These are phyloP conservation scores for Excoecaria cochinchinensis DNA, from an alignment of 345 rosid genomes.

Conservation along the genomic window DNA sequence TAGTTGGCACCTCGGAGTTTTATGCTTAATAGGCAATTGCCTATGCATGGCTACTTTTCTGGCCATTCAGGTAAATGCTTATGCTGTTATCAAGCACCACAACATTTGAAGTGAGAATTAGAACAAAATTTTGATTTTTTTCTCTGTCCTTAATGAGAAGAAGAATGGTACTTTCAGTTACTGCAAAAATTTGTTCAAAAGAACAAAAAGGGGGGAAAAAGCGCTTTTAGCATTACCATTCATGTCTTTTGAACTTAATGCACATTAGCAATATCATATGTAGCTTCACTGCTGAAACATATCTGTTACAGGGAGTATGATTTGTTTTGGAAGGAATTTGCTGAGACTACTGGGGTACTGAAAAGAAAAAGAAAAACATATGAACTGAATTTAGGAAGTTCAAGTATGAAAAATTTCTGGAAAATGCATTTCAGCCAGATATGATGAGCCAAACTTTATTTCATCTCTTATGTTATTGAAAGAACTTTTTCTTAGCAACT, in stretches of 20 bases:
- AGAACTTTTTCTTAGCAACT: neutral
- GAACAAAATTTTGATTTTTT: neutral
- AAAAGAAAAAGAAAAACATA: neutral
- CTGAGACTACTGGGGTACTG: neutral
- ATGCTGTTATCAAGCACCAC: neutral
- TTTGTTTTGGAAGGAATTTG: neutral
- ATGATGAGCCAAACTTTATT: neutral
- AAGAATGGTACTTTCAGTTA: neutral
- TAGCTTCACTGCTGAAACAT: neutral
- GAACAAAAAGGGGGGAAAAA: neutral
- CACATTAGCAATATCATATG: neutral
- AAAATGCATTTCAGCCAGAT: neutral
- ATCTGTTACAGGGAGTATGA: neutral
- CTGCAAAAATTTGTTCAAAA: neutral
- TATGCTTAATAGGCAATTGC: conserved; percentile 94
- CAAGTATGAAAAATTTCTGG: neutral
- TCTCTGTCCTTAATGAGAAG: neutral
- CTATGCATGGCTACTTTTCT: conserved; percentile 94
- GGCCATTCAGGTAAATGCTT: conserved; percentile 76
- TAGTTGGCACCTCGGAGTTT: conserved; percentile 83
- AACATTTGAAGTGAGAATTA: neutral
- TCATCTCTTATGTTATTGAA: neutral
- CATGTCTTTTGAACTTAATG: neutral
- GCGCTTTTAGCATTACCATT: neutral
- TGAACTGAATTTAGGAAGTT: neutral